Evolutionary conservation across 495 filamentous ascomycete species (phyloP).

Genomic region (Penicillium arizonense): DNA sequence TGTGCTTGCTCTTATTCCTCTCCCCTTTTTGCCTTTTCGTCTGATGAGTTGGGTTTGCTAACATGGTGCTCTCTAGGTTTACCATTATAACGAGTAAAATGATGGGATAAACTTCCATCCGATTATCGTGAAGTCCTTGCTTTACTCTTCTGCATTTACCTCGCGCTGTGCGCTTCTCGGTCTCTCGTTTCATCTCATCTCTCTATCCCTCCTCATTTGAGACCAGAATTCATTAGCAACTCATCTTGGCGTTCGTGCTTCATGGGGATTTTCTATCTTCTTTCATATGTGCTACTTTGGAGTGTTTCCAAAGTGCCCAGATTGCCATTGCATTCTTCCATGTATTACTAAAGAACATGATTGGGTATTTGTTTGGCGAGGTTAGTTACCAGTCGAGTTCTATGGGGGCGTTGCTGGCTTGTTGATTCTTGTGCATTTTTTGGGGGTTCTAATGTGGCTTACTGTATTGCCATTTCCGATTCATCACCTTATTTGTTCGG

Average conservation of each 20-base stretch:
- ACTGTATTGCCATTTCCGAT: not conserved
- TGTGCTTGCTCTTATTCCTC: slow-evolving; percentile 23
- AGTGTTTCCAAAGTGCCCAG: not conserved
- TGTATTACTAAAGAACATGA: slow-evolving; percentile 6
- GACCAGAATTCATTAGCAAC: not conserved
- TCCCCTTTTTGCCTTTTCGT: not conserved
- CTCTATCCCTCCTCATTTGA: not conserved
- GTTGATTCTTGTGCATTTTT: slow-evolving; percentile 3
- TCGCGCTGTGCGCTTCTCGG: slow-evolving; percentile 4
- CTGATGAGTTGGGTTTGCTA: not conserved
- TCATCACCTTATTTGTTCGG: not conserved
- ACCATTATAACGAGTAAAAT: slow-evolving; percentile 81
- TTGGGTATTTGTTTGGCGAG: not conserved
- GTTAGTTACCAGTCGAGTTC: not conserved
- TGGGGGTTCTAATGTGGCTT: slow-evolving; percentile 1
- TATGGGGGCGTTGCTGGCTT: slow-evolving; percentile 1
- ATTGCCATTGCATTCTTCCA: slow-evolving; percentile 3
- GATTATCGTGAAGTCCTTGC: too few relatives aligned
- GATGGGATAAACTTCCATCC: too few relatives aligned
- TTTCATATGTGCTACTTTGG: not conserved
- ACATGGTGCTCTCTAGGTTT: slow-evolving; percentile 55
- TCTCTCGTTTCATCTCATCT: not conserved
- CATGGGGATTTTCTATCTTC: not conserved
- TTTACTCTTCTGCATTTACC: not conserved
- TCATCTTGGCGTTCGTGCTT: not conserved